These are phyloP conservation scores for Cairneyella variabilis DNA, from an alignment of 495 filamentous ascomycete species.

Conservation along the genomic window DNA sequence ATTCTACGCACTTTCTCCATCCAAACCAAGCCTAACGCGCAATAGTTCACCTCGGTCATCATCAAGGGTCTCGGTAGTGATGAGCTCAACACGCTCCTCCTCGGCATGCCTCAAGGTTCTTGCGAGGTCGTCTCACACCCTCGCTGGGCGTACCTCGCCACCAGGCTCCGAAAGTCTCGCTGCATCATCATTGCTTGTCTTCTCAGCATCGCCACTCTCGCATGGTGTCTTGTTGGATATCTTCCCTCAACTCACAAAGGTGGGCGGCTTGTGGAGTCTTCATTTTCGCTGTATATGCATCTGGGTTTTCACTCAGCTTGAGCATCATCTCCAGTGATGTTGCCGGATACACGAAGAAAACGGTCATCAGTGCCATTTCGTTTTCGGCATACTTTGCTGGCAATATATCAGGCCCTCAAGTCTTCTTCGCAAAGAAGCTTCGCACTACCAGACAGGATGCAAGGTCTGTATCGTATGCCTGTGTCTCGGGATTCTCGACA, in stretches of 20 bases:
- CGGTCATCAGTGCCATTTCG: slow-evolving; percentile 54
- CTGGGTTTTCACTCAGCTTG: slow-evolving; percentile 4
- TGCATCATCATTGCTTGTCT: slow-evolving; percentile 15
- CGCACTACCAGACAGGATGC: slow-evolving; percentile 42
- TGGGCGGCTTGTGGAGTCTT: slow-evolving; percentile 1
- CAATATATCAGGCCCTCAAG: slow-evolving; percentile 46
- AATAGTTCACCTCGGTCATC: slow-evolving; percentile 13
- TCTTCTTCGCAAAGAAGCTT: slow-evolving; percentile 27
- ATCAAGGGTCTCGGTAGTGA: slow-evolving; percentile 10
- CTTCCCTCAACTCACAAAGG: slow-evolving; percentile 47
- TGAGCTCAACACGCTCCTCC: slow-evolving; percentile 3
- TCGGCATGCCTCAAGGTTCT: slow-evolving; percentile 13
- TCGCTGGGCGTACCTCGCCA: slow-evolving; percentile 1
- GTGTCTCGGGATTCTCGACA: slow-evolving; percentile 5
- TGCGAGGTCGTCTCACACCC: slow-evolving; percentile 9
- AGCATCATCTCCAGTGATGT: slow-evolving; percentile 47
- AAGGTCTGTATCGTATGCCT: slow-evolving; percentile 13
- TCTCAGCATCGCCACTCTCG: slow-evolving; percentile 35
- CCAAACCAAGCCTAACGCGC: neutral
- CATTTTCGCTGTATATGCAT: slow-evolving; percentile 9
- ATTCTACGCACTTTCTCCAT: neutral
- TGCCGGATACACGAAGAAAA: slow-evolving; percentile 70
- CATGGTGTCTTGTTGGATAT: slow-evolving; percentile 60
- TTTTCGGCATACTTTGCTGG: slow-evolving; percentile 60
- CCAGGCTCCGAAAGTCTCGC: slow-evolving; percentile 10